Evolutionary conservation across 2,329 filamentous ascomycete species (phyloP).

Genomic region (Diaporthe citri): DNA sequence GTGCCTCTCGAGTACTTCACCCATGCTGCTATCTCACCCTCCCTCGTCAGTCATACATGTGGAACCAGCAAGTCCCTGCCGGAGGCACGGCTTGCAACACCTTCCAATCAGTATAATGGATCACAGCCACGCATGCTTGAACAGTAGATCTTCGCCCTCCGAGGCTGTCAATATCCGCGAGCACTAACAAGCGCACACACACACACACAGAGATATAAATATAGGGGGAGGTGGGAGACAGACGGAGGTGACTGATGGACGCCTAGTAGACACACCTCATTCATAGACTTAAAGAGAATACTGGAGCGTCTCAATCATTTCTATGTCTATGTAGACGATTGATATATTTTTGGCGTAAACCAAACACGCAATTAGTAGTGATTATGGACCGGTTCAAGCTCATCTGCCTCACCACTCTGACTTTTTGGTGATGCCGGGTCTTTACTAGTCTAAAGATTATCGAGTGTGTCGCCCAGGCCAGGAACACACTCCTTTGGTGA

Average conservation of each 20-base stretch:
- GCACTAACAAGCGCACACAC: neutral
- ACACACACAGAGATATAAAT: neutral
- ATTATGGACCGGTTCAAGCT: no score
- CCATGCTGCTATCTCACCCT: neutral
- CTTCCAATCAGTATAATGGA: neutral
- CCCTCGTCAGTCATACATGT: neutral
- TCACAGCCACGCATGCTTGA: neutral
- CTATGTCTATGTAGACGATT: no score
- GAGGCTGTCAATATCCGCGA: neutral
- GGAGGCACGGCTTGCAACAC: neutral
- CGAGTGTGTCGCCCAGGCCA: no score
- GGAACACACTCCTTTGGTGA: no score
- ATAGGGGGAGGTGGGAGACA: neutral
- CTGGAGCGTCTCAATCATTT: no score
- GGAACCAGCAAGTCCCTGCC: neutral
- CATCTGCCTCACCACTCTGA: no score
- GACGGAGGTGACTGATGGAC: neutral
- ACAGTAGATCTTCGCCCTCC: neutral
- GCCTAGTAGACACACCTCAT: no score
- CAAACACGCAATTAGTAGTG: no score
- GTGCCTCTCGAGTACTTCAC: neutral
- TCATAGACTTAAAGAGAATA: no score
- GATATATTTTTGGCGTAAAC: no score
- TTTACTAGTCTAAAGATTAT: no score
- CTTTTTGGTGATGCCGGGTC: no score